Base-by-base conservation (phyloP, 805 yeast genomes). In the Millerago galiae region DNA sequence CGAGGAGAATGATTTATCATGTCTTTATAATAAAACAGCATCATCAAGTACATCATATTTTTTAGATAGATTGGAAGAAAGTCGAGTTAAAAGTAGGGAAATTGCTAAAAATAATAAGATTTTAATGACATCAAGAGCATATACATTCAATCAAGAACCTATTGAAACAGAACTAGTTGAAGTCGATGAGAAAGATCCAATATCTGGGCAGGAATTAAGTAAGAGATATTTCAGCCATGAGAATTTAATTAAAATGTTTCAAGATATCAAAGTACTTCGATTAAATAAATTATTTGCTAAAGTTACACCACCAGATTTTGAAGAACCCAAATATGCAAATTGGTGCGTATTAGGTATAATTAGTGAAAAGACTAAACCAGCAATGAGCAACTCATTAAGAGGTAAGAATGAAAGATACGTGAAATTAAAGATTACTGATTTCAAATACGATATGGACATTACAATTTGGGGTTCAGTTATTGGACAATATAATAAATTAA, bases 281-380 rank as follows among this genome's bases (percentile, higher is more conserved):
- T 58, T 86, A 3, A 72, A 74, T 9, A 77, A 79, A 49, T 58
- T 83, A 3, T 70, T 77, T 50, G 82, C 87, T 2, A 78, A 80
- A 48, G 78, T 89, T 1, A 50, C 59, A 25, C 82, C 93, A 2
- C 93, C 95, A 0, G 67, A 75, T 16, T 89, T 74, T 55, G 57
- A 62, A 6, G 83, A 83, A 37, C 95, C 96, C 0, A 62, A 64
- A 28, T 81, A 81, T 53, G 62, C 82, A 3, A 89, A 90, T 56
- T 89, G 88, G 83, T 81, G 81, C n/a, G 72, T 80, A 2, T 54
- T 82, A n/a, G 97, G 95, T 1, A 68, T 85, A 3, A 66, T 90
- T 0, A 65, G 77, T 5, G 54, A 58, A 16, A 88, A 88, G 54
- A 65, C 79, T 5, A 75, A 68, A 8, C 70, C 82, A 3, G 68